These are phyloP conservation scores for Phoma sp. DNA, from an alignment of 2,329 filamentous ascomycete species.

Conservation along the genomic window DNA sequence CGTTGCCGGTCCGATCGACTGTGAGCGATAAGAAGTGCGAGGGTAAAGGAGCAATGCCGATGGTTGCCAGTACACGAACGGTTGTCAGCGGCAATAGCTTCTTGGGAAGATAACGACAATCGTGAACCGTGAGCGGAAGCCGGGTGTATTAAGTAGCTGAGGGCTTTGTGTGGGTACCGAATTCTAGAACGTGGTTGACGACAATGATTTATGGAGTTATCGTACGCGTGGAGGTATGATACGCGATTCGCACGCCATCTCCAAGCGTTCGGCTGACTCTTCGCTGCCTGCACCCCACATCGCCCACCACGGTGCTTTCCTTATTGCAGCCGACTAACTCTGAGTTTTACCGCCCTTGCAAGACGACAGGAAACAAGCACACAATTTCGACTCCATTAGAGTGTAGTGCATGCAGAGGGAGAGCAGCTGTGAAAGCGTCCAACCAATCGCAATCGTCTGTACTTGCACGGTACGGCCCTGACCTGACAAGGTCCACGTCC, in stretches of 20 bases:
- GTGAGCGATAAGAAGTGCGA: constrained; percentile 35
- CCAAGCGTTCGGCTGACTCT: constrained; percentile 32
- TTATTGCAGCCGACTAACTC: constrained; percentile 13
- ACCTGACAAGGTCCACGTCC: constrained; percentile 34
- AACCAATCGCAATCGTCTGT: constrained; percentile 32
- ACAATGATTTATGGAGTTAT: constrained; percentile 33
- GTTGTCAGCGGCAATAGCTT: constrained; percentile 37
- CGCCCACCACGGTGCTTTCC: constrained; percentile 30
- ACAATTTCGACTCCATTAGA: constrained; percentile 26
- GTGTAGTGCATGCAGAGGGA: constrained; percentile 27
- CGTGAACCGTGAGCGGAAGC: constrained; percentile 18
- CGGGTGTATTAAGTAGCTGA: constrained; percentile 34
- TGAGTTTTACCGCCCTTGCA: constrained; percentile 24
- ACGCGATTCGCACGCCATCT: constrained; percentile 47
- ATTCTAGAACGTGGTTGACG: constrained; percentile 39
- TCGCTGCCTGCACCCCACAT: constrained; percentile 23
- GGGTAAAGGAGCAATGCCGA: constrained; percentile 36
- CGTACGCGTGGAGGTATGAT: constrained; percentile 35
- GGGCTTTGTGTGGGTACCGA: constrained; percentile 20
- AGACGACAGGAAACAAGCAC: constrained; percentile 2
- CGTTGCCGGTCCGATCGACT: constrained; percentile 16
- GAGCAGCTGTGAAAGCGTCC: constrained; percentile 1
- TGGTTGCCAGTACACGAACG: constrained; percentile 37
- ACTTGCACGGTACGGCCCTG: constrained; percentile 19
- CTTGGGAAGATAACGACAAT: constrained; percentile 21